phyloP scores from a whole-genome alignment of 2,329 filamentous ascomycete genomes.

The Akanthomyces muscarius region DNA sequence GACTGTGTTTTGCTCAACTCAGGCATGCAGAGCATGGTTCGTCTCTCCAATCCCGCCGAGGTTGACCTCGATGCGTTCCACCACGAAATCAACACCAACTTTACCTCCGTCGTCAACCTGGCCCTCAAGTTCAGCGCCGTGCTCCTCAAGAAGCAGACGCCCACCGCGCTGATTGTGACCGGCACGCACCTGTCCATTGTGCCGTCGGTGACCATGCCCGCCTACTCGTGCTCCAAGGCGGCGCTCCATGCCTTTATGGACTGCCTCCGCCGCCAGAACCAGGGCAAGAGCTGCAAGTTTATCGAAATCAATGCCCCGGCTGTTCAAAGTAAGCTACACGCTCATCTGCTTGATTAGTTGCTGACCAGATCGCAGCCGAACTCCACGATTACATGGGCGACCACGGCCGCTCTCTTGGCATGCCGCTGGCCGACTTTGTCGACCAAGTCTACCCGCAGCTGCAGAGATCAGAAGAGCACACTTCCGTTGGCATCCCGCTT shows the following conservation, averaged over 20 bases:
- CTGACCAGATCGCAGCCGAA: constrained; percentile 11
- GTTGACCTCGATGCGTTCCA: constrained; percentile 28
- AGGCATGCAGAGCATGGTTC: constrained; percentile 44
- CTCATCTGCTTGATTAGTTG: not conserved
- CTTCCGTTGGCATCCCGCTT: not conserved
- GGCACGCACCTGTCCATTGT: constrained; percentile 20
- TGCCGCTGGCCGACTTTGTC: constrained; percentile 36
- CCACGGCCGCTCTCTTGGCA: constrained; percentile 25
- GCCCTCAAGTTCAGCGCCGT: constrained; percentile 22
- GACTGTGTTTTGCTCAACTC: constrained; percentile 56
- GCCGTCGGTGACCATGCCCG: constrained; percentile 20
- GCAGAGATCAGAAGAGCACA: constrained; percentile 36
- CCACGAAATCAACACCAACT: constrained; percentile 21
- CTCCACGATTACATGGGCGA: constrained; percentile 20
- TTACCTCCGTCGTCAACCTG: constrained; percentile 23
- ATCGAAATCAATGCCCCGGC: constrained; percentile 22
- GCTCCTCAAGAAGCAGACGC: constrained; percentile 18
- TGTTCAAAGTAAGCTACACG: constrained; percentile 20
- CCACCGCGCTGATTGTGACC: constrained; percentile 21
- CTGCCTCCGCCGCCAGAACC: constrained; percentile 21
- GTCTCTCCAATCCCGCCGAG: constrained; percentile 18
- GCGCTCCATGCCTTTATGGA: constrained; percentile 22
- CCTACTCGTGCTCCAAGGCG: constrained; percentile 24
- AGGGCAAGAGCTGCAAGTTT: constrained; percentile 19
- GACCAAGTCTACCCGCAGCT: constrained; percentile 44